Conservation (phyloP, 306 rosid genomes). For the Astragalus membranaceus region DNA sequence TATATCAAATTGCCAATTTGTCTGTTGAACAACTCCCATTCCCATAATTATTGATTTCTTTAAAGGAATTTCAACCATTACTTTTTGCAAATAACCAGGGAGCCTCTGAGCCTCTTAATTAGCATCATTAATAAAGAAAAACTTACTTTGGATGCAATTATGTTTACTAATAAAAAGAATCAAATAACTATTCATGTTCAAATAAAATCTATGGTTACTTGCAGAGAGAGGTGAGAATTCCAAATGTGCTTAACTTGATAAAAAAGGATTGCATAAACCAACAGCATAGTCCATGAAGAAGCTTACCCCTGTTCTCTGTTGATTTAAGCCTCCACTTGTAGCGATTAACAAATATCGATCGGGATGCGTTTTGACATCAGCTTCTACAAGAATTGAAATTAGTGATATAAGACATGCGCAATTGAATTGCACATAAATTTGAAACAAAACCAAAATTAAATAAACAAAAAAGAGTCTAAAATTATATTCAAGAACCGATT, state of each 20-base stretch:
- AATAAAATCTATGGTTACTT: not conserved
- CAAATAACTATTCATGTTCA: not conserved
- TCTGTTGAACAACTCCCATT: not conserved
- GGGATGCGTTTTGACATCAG: slow-evolving; percentile 53
- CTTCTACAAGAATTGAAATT: slow-evolving; percentile 36
- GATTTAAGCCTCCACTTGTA: slow-evolving; percentile 91
- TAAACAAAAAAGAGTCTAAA: not conserved
- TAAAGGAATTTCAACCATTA: not conserved
- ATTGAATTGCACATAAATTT: not conserved
- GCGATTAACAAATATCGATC: slow-evolving; percentile 66
- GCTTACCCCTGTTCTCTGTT: slow-evolving; percentile 94
- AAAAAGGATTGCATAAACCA: not conserved
- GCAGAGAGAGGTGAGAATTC: not conserved
- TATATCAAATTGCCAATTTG: not conserved
- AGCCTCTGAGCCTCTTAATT: not conserved
- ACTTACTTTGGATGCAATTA: not conserved
- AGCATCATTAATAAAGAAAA: not conserved
- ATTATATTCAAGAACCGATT: not conserved
- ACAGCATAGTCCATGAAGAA: not conserved
- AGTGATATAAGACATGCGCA: not conserved
- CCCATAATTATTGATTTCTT: not conserved
- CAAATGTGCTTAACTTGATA: not conserved
- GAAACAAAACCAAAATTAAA: not conserved
- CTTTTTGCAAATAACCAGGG: not conserved
- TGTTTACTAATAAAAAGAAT: not conserved